Evolutionary conservation across 176 grass and related monocot species (phyloP), one percentile per base, ranked within the genome.

Genomic region (Carex kokanica): DNA sequence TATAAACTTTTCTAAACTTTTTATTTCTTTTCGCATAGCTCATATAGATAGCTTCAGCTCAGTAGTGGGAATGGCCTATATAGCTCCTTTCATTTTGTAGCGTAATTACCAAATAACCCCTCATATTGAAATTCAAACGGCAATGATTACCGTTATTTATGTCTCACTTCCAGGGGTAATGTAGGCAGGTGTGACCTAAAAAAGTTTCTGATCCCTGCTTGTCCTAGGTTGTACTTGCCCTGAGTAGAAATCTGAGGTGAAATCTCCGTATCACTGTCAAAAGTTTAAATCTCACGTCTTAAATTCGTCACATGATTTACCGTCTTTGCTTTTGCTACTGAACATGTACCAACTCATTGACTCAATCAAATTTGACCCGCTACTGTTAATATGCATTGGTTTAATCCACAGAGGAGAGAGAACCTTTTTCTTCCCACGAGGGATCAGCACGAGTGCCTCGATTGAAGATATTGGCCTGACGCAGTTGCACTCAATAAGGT

Each of bases 141-240:
- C 13, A 13, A 41, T 62, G 31, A 59, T 81, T 47, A 40, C 78
- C 38, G 57, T 81, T 60, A 63, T 24, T 63, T 81, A 14, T 81
- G 57, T 81, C 78, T 56, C 59, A 63, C 13, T 27, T 63, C 38
- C 18, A 29, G 40, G 80, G 80, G 80, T 40, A 82, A 67, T 51
- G 16, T 47, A 21, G 80, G 51, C 61, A 41, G 54, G 59, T 63
- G 18, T 81, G 38, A 47, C n/a, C 40, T 82, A 63, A 43, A 63
- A 78, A 64, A 13, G 78, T 32, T 67, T 82, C 80, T 82, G 80
- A 82, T 52, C 36, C 41, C 60, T 52, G 40, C 8, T 4, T 29
- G 80, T 82, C 80, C n/a, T 82, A 82, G 57, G 80, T 40, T 82
- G 61, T 82, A 82, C 80, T 82, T 82, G 17, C 7, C 79, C 60